Percentiles rank a stretch among this genome's conserved stretches.
Evolutionary conservation across 108 stramenopile genomes (phyloP).

Genomic region (Epipyxis sp.): DNA sequence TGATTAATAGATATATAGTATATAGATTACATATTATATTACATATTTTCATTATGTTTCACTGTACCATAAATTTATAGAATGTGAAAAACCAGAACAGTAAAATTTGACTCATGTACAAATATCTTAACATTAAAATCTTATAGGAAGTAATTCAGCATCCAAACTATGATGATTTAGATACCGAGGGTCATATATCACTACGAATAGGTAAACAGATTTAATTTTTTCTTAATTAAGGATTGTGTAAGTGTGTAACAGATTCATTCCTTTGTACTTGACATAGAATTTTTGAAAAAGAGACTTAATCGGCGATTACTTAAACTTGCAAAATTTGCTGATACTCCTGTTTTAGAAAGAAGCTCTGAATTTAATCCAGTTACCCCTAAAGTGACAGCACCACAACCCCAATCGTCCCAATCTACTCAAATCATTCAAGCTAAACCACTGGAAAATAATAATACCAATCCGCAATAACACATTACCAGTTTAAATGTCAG

Average conservation of each 20-base stretch:
- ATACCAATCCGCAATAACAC: too few relatives aligned
- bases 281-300: background rate
- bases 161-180: background rate
- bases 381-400: too few relatives aligned
- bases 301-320: background rate
- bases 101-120: too few relatives aligned
- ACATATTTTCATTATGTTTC: too few relatives aligned
- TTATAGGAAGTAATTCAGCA: slow-evolving; percentile 1
- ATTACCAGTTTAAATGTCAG: too few relatives aligned
- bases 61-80: too few relatives aligned
- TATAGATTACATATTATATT: too few relatives aligned
- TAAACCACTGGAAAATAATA: too few relatives aligned
- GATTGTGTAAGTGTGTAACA: too few relatives aligned
- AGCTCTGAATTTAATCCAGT: background rate
- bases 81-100: too few relatives aligned
- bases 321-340: background rate
- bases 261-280: background rate
- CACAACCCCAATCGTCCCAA: too few relatives aligned
- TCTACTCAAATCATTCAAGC: too few relatives aligned
- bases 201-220: background rate
- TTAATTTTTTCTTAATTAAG: background rate
- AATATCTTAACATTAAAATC: background rate
- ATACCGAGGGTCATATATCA: background rate
- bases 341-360: background rate
- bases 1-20: background rate